phyloP scores from a whole-genome alignment of 768 basidiomycete species.

The Hygrocybe punicea region DNA sequence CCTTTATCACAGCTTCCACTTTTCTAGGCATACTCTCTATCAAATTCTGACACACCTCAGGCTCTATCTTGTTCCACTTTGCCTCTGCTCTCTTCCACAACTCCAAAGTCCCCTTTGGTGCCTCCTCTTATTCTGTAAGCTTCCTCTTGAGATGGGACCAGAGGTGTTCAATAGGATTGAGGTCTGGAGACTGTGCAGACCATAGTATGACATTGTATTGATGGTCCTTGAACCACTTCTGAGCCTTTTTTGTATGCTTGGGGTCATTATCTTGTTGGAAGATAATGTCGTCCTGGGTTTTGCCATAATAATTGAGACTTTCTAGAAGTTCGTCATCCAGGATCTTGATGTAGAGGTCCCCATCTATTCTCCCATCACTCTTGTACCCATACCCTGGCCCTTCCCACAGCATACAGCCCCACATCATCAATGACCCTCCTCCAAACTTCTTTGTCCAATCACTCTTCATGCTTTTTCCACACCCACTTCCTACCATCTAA shows the following conservation, averaged over 20 bases:
- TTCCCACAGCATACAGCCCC: slow-evolving; percentile 25
- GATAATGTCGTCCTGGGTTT: slow-evolving; percentile 4
- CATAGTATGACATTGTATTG: slow-evolving; percentile 24
- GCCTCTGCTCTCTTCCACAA: slow-evolving; percentile 25
- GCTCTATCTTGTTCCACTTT: slow-evolving; percentile 23
- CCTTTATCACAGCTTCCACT: slow-evolving; percentile 4
- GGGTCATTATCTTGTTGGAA: slow-evolving; percentile 40
- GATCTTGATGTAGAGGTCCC: slow-evolving; percentile 18
- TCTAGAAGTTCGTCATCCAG: slow-evolving; percentile 17
- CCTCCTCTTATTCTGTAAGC: not conserved
- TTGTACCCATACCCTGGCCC: slow-evolving; percentile 15
- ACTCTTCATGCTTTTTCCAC: slow-evolving; percentile 21
- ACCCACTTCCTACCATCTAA: slow-evolving; percentile 13
- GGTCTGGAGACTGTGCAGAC: slow-evolving; percentile 25
- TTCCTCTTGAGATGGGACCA: slow-evolving; percentile 20
- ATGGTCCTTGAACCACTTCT: slow-evolving; percentile 29
- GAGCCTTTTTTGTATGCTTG: slow-evolving; percentile 32
- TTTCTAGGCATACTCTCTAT: slow-evolving; percentile 7
- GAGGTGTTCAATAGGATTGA: slow-evolving; percentile 30
- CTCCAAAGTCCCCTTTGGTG: slow-evolving; percentile 17
- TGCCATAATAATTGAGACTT: slow-evolving; percentile 8
- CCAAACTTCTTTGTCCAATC: slow-evolving; percentile 24
- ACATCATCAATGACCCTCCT: slow-evolving; percentile 26
- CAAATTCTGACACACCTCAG: slow-evolving; percentile 4
- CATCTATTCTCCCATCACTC: slow-evolving; percentile 25